Conservation (phyloP, 2,329 filamentous ascomycete species). For the Pestalotiopsis sp. region DNA sequence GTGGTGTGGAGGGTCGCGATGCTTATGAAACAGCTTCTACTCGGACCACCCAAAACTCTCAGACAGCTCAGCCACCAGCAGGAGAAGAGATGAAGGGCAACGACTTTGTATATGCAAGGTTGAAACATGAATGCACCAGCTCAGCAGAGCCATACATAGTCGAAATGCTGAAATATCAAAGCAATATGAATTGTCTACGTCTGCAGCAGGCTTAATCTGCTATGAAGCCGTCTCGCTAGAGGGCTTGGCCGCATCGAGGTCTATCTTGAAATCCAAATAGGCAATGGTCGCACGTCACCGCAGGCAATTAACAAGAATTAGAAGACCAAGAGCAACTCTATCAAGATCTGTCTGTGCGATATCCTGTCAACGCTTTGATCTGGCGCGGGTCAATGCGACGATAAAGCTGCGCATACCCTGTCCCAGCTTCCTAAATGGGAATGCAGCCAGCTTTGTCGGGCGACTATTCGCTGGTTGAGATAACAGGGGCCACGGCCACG, state of each 20-base stretch:
- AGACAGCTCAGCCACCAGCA: conserved; percentile 6
- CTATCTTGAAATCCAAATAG: neutral
- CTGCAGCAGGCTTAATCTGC: neutral
- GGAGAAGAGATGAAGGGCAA: neutral
- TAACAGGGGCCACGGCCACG: neutral
- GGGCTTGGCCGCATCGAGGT: neutral
- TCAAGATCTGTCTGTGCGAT: neutral
- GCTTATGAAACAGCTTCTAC: conserved; percentile 4
- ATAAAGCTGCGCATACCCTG: neutral
- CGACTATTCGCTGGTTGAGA: neutral
- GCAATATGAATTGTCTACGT: neutral
- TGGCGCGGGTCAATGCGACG: conserved; percentile 1
- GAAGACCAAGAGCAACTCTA: neutral
- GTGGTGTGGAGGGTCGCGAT: conserved; percentile 5
- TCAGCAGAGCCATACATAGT: neutral
- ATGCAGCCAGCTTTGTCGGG: neutral
- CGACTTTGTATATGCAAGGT: neutral
- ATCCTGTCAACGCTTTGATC: conserved; percentile 1
- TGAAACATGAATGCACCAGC: conserved; percentile 1
- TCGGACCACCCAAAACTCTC: neutral
- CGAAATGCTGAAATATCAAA: neutral
- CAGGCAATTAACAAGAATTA: neutral
- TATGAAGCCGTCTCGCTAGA: neutral
- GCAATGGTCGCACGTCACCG: neutral
- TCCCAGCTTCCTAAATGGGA: neutral